A percentile compares a stretch with the other conserved stretches of the same genome.
Evolutionary conservation across 1,284 basidiomycete genomes (phyloP).

Genomic region (Caloboletus firmus): DNA sequence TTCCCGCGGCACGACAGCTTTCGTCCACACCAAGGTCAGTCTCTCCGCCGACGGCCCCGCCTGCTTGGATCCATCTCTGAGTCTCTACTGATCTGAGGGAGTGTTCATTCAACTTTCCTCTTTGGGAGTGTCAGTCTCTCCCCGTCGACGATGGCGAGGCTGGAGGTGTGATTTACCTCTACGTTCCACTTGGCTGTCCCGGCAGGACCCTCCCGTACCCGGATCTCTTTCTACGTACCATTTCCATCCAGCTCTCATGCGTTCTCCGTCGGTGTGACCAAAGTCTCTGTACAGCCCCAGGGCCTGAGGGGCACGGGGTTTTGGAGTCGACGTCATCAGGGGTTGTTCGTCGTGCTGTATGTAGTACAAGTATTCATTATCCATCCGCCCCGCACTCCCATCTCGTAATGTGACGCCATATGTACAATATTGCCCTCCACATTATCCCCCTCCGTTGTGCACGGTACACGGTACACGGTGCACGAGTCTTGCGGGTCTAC

Average conservation of each 20-base stretch:
- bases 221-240: slow-evolving; percentile 7
- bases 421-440: neutral
- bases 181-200: no score
- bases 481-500: no score
- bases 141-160: no score
- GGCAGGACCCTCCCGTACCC: no score
- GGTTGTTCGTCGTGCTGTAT: neutral
- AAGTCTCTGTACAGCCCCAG: slow-evolving; percentile 5
- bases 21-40: no score
- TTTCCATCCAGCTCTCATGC: neutral
- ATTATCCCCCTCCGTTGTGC: slow-evolving; percentile 3
- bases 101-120: no score
- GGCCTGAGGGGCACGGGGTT: slow-evolving; percentile 5
- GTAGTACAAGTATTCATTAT: neutral
- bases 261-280: neutral
- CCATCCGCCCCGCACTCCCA: slow-evolving; percentile 8
- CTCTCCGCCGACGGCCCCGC: slow-evolving; percentile 37
- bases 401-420: slow-evolving; percentile 22
- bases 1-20: slow-evolving; percentile 36
- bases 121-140: no score
- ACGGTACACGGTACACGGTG: slow-evolving; percentile 8
- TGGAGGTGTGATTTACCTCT: no score
- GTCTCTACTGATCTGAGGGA: no score
- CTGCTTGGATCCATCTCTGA: slow-evolving; percentile 4
- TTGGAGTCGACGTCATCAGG: slow-evolving; percentile 19